phyloP scores from a whole-genome alignment of 75 land plant genomes.

The Selaginella moellendorffii region DNA sequence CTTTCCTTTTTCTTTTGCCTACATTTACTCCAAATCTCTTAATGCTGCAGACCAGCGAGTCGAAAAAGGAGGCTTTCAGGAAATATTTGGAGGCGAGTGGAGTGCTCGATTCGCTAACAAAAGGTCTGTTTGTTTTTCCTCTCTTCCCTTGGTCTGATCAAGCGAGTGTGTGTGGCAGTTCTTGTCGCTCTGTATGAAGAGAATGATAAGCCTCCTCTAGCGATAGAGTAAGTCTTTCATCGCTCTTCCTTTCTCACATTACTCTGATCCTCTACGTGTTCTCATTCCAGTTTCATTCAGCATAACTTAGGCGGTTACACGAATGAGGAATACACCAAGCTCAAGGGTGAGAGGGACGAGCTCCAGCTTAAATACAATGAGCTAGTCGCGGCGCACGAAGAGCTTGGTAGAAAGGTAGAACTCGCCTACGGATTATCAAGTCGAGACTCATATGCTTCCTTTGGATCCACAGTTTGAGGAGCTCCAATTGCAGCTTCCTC shows the following conservation, averaged over 20 bases:
- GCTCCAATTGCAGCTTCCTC: neutral
- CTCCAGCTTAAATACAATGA: constrained; percentile 54
- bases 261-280: neutral
- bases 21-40: neutral
- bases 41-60: constrained; percentile 74
- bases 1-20: neutral
- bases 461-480: neutral
- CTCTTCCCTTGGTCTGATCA: neutral
- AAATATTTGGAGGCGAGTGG: constrained; percentile 91
- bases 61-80: constrained; percentile 90
- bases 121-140: constrained; percentile 35
- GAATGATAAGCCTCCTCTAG: constrained; percentile 78
- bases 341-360: constrained; percentile 49
- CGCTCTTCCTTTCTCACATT: neutral
- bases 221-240: constrained; percentile 56
- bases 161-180: constrained; percentile 25
- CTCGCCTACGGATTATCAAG: neutral
- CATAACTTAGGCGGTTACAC: constrained; percentile 78
- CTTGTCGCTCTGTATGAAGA: constrained; percentile 89
- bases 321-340: constrained; percentile 49
- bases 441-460: neutral
- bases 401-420: constrained; percentile 43
- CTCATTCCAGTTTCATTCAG: constrained; percentile 50
- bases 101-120: constrained; percentile 84
- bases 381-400: constrained; percentile 41